Conservation (phyloP, 2,329 filamentous ascomycete genomes). For the Epichloe coenophiala region DNA sequence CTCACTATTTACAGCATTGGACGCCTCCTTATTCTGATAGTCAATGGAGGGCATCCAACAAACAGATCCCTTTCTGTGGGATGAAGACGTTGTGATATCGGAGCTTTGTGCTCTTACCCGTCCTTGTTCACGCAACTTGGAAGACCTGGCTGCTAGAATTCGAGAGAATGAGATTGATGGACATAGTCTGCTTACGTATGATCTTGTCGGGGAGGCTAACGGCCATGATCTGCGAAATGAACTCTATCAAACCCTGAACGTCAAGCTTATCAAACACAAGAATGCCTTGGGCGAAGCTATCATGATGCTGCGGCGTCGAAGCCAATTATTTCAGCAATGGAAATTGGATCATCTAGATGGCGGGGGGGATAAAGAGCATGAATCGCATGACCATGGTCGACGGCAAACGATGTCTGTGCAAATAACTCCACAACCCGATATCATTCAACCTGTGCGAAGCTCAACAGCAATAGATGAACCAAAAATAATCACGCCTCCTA, state of each 20-base stretch:
- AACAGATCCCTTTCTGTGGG: constrained; percentile 64
- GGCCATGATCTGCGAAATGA: constrained; percentile 25
- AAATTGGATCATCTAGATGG: constrained; percentile 6
- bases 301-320: constrained; percentile 36
- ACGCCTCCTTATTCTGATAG: background rate
- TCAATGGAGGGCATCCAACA: constrained; percentile 16
- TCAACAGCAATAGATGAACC: background rate
- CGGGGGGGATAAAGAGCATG: background rate
- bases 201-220: constrained; percentile 28
- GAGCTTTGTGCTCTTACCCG: constrained; percentile 46
- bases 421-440: constrained; percentile 1
- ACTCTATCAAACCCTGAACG: constrained; percentile 37
- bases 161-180: constrained; percentile 53
- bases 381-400: background rate
- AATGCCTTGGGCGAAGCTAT: constrained; percentile 45
- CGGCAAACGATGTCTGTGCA: background rate
- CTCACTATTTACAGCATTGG: background rate
- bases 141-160: constrained; percentile 39
- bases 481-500: background rate
- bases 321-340: constrained; percentile 31
- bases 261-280: constrained; percentile 45
- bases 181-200: constrained; percentile 43
- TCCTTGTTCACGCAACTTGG: constrained; percentile 36
- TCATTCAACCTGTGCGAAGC: background rate
- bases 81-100: constrained; percentile 49